These are phyloP conservation scores for Globisporangium iwayamae DNA, from an alignment of 352 stramenopile species.

Conservation along the genomic window DNA sequence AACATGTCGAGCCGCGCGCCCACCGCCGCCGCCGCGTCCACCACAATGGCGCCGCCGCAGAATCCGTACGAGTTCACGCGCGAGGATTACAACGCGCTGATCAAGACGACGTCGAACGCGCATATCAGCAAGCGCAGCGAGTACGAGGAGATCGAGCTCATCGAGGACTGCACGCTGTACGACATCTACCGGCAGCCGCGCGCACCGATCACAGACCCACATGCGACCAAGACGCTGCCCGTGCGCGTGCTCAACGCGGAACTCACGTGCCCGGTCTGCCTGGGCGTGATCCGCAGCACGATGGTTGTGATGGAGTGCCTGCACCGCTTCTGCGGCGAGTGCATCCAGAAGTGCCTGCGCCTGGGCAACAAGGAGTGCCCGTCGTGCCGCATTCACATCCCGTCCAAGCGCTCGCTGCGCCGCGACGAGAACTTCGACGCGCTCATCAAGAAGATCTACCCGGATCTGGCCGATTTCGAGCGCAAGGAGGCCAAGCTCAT, in stretches of 20 bases:
- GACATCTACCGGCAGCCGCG: constrained; percentile 87
- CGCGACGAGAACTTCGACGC: constrained; percentile 84
- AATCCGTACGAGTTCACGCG: constrained; percentile 74
- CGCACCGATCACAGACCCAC: constrained; percentile 48
- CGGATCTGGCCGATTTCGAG: constrained; percentile 77
- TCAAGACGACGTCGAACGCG: constrained; percentile 33
- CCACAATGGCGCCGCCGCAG: constrained; percentile 18
- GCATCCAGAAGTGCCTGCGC: constrained; percentile 86
- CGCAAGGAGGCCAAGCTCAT: constrained; percentile 80
- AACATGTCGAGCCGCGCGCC: too few species aligned
- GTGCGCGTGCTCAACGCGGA: constrained; percentile 75
- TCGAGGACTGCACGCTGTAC: constrained; percentile 88
- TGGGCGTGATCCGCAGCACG: constrained; percentile 83
- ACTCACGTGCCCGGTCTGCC: constrained; percentile 86
- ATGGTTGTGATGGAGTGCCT: constrained; percentile 90
- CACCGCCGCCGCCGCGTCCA: background rate
- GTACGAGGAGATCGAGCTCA: constrained; percentile 84
- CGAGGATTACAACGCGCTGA: constrained; percentile 60
- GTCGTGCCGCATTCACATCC: constrained; percentile 88
- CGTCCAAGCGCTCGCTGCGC: constrained; percentile 79
- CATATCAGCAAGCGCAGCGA: constrained; percentile 64
- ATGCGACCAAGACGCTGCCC: constrained; percentile 54
- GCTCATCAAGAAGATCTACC: constrained; percentile 84
- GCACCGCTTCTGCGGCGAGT: constrained; percentile 89
- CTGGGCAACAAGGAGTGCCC: constrained; percentile 87